Conservation (phyloP, 106 monocot species). For the Acorus calamus region DNA sequence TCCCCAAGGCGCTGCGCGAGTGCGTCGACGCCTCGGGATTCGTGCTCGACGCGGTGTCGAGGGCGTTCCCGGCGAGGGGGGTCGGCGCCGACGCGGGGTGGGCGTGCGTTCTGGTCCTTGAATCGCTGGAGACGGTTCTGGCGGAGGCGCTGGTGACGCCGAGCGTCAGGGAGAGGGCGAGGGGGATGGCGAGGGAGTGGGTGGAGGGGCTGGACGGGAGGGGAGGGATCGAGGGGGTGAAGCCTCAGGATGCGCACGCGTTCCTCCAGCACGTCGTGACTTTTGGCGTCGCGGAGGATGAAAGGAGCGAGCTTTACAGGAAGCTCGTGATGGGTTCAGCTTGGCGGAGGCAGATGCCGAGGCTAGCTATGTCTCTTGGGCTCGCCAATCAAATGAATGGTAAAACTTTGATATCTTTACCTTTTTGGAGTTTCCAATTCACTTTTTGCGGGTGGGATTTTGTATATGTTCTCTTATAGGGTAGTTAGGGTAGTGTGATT, state of each 20-base stretch:
- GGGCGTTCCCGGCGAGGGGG: conserved; percentile 47
- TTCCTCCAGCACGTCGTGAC: conserved; percentile 87
- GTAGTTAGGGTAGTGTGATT: too few relatives aligned
- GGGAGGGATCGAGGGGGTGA: conserved; percentile 54
- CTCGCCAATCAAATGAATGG: conserved; percentile 65
- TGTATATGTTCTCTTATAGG: too few relatives aligned
- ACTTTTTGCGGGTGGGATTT: too few relatives aligned
- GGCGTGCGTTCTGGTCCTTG: conserved; percentile 71
- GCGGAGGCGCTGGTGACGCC: conserved; percentile 63
- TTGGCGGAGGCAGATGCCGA: conserved; percentile 90
- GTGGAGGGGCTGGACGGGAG: conserved; percentile 44
- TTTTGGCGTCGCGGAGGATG: conserved; percentile 49
- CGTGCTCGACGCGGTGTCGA: conserved; percentile 47
- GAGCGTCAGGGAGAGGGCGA: conserved; percentile 35
- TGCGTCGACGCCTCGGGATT: conserved; percentile 71
- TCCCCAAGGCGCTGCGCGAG: conserved; percentile 28
- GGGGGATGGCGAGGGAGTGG: conserved; percentile 54
- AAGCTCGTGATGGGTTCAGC: conserved; percentile 61
- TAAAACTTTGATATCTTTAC: conserved; percentile 8
- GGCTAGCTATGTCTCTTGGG: conserved; percentile 63
- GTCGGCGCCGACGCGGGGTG: conserved; percentile 48
- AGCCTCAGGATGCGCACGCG: conserved; percentile 63
- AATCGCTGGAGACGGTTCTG: conserved; percentile 41
- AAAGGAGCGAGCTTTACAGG: conserved; percentile 58
- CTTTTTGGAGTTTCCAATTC: too few relatives aligned